Evolutionary conservation across 495 filamentous ascomycete genomes (phyloP), one percentile per base, ranked within the genome.

Genomic region (Mytilinidion resinicola): DNA sequence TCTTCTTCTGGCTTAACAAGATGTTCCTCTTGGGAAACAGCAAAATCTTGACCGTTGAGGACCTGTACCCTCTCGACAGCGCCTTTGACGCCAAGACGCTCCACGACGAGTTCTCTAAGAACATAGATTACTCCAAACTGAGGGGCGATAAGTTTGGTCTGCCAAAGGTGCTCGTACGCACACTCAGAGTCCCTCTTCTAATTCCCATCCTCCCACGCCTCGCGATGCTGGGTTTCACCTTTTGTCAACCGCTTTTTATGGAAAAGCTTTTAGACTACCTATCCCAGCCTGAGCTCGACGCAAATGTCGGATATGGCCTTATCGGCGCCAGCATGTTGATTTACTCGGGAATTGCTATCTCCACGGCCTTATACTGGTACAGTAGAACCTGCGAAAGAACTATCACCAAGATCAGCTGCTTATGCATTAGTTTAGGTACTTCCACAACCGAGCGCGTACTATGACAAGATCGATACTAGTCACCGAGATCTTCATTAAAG

Each of bases 1-100:
- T 62, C 5, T 58, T 52, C 38, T 57, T 35, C 34, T 62, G 59
- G 59, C 55, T 62, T 6, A 62, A 62, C 30, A 47, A 21, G 43
- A 12, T 62, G 34, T 53, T 62, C 17, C 46, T 17, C 4, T 12
- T 19, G 33, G 59, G 59, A 14, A 52, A 57, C 48, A 15, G 36
- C 4, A 52, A 25, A 15, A n/a, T 53, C 1, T 43, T 62, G 30
- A 57, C 44, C n/a, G 38, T 51, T 12, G 55, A 62, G 4, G 43
- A 49, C 12, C 48, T 62, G 12, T 52, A 39, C 38, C 44, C 55
- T 1, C 53, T 62, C 12, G 44, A 57, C 35, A 47, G 35, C 39
- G 38, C 53, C 12, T 34, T 56, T 4, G 33, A 37, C 25, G 43
- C 55, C 17, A 30, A 59, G 21, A 9, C 20, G 12, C 51, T 46